Conservation (phyloP, 495 filamentous ascomycete species). For the Neurospora sp. region DNA sequence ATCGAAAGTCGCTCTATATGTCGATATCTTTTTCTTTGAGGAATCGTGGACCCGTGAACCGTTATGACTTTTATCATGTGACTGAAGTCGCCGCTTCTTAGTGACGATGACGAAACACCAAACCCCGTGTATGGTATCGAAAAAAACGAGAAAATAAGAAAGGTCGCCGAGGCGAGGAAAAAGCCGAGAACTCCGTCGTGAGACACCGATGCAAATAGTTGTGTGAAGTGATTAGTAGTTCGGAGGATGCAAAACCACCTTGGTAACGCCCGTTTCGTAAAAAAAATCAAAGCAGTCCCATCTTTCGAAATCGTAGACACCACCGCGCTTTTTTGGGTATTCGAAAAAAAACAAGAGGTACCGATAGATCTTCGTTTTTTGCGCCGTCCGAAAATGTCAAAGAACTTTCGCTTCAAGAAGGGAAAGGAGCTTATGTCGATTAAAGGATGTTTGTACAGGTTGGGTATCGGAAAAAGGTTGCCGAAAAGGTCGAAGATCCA, state of each 20-base stretch:
- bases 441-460: constrained; percentile 27
- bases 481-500: constrained; percentile 22
- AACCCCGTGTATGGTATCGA: constrained; percentile 26
- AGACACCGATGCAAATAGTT: constrained; percentile 25
- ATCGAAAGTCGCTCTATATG: constrained; percentile 25
- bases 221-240: constrained; percentile 10
- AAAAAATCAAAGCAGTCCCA: constrained; percentile 15
- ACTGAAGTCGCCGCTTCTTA: constrained; percentile 26
- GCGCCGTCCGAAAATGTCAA: constrained; percentile 26
- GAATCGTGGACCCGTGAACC: constrained; percentile 30
- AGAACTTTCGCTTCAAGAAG: constrained; percentile 19
- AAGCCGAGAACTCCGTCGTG: constrained; percentile 23
- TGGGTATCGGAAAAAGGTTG: constrained; percentile 10
- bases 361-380: constrained; percentile 24
- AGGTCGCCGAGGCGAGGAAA: constrained; percentile 5
- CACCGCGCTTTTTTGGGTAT: constrained; percentile 16
- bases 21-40: constrained; percentile 23
- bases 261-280: constrained; percentile 21
- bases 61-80: constrained; percentile 27
- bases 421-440: constrained; percentile 21
- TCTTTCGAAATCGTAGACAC: constrained; percentile 24
- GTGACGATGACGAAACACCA: constrained; percentile 15
- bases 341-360: constrained; percentile 21
- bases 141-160: constrained; percentile 10
- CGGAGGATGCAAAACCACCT: constrained; percentile 23